These are phyloP conservation scores for Ceratobasidium sp. DNA, from an alignment of 1,284 basidiomycete genomes.

Conservation along the genomic window DNA sequence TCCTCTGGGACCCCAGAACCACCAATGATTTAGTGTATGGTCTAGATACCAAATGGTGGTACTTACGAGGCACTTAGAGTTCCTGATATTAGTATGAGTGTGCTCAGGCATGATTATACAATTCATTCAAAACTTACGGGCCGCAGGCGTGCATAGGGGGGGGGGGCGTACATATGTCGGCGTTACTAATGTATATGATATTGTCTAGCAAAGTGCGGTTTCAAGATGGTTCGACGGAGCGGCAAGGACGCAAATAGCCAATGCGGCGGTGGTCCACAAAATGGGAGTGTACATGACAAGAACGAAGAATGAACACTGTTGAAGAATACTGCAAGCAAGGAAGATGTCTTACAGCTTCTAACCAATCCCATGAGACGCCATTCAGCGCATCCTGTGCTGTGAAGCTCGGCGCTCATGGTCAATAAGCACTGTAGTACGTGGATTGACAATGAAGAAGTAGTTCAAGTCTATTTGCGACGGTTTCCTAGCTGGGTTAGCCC, in stretches of 20 bases:
- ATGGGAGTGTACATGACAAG: neutral
- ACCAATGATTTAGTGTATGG: too few species aligned
- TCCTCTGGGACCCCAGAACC: too few species aligned
- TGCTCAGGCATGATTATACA: conserved; percentile 47
- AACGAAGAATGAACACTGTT: neutral
- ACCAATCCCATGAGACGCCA: too few species aligned
- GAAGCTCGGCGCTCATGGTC: neutral
- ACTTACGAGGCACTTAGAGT: conserved; percentile 44
- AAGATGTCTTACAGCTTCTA: too few species aligned
- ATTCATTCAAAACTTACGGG: too few species aligned
- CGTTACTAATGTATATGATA: conserved; percentile 33
- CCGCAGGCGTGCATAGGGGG: too few species aligned
- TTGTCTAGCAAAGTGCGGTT: conserved; percentile 7
- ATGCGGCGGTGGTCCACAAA: neutral
- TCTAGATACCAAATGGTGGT: too few species aligned
- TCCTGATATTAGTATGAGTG: conserved; percentile 45
- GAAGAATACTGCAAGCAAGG: too few species aligned
- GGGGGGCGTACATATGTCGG: conserved; percentile 18
- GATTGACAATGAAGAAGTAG: too few species aligned
- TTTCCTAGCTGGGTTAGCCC: too few species aligned
- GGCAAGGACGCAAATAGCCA: neutral
- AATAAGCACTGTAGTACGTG: too few species aligned
- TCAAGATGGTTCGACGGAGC: conserved; percentile 10
- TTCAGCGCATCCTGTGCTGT: neutral
- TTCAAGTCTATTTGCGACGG: too few species aligned